Conservation (phyloP, 306 rosid genomes). For the Quercus alba region DNA sequence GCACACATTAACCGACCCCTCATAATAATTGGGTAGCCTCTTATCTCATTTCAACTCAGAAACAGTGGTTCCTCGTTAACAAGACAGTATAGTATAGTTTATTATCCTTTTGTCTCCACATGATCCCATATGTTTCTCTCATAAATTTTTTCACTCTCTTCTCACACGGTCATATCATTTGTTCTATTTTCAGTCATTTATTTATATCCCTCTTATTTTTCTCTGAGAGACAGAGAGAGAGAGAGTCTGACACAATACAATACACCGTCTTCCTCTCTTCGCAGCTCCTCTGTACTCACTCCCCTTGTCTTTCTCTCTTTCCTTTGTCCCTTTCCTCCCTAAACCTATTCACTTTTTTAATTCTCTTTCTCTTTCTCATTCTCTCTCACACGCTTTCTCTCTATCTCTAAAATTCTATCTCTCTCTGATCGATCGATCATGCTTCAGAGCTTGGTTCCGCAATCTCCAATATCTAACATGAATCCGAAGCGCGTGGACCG, state of each 20-base stretch:
- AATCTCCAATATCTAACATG: constrained; percentile 55
- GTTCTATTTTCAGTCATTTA: too few relatives aligned
- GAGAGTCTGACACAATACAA: constrained; percentile 38
- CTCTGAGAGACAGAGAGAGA: too few relatives aligned
- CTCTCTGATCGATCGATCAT: constrained; percentile 44
- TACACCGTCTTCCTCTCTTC: background rate
- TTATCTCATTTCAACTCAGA: too few relatives aligned
- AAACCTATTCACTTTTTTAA: constrained; percentile 24
- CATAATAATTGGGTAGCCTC: background rate
- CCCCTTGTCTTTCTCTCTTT: constrained; percentile 38
- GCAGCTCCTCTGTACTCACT: constrained; percentile 29
- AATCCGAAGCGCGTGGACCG: constrained; percentile 66
- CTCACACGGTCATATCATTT: too few relatives aligned
- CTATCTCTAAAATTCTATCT: constrained; percentile 2
- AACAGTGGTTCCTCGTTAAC: too few relatives aligned
- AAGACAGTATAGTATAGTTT: too few relatives aligned
- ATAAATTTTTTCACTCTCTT: too few relatives aligned
- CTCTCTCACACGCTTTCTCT: background rate
- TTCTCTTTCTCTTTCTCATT: constrained; percentile 30
- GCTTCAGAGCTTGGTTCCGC: constrained; percentile 90
- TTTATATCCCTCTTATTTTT: too few relatives aligned
- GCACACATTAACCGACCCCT: too few relatives aligned
- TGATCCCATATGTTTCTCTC: too few relatives aligned
- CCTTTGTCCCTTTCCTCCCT: constrained; percentile 50
- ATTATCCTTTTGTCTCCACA: too few relatives aligned